These are phyloP conservation scores for Tuctoria greenei DNA, from an alignment of 176 grass and related monocot genomes.

Conservation along the genomic window DNA sequence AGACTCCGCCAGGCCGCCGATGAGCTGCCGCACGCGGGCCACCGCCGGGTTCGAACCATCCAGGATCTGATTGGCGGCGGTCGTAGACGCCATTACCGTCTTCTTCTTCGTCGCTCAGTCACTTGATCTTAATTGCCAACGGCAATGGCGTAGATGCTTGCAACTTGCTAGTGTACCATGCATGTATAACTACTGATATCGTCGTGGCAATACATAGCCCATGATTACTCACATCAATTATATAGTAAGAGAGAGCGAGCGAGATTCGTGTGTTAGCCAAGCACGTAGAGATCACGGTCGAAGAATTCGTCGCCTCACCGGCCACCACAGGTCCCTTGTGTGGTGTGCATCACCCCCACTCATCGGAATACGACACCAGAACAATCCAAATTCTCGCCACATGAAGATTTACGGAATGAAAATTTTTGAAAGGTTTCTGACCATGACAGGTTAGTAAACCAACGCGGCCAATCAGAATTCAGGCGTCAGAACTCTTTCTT, in stretches of 20 bases:
- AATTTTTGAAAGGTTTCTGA: not conserved
- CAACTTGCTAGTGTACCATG: no score
- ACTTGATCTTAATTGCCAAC: not conserved
- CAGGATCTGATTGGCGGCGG: not conserved
- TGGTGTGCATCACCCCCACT: no score
- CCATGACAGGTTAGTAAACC: not conserved
- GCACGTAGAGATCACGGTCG: not conserved
- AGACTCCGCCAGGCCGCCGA: not conserved
- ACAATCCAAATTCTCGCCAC: not conserved
- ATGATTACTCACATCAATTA: no score
- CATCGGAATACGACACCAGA: no score
- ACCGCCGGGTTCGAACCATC: slow-evolving; percentile 36
- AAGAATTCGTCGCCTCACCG: not conserved
- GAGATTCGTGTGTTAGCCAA: not conserved
- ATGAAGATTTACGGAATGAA: not conserved
- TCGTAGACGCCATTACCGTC: not conserved
- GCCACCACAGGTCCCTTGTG: not conserved
- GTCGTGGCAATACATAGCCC: not conserved
- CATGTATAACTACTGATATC: not conserved
- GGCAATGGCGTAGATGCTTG: not conserved
- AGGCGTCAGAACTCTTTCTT: no score
- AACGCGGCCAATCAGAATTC: not conserved
- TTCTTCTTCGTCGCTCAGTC: not conserved
- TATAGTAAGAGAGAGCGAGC: not conserved
- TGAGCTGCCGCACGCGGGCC: not conserved